Evolutionary conservation across 345 rosid genomes (phyloP).

Genomic region (Cardamine resedifolia): DNA sequence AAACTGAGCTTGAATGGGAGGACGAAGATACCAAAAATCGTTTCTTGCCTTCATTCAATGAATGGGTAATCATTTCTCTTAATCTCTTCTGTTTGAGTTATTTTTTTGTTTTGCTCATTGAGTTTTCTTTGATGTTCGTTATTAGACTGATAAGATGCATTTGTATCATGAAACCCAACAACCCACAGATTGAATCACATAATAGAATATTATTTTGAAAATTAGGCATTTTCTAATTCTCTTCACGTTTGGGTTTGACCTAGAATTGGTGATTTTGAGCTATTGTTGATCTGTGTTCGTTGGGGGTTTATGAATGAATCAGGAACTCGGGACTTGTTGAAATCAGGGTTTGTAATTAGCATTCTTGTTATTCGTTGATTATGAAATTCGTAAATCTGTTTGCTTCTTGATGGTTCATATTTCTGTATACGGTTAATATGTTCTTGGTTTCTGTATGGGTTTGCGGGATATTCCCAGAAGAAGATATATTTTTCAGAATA

Average conservation of each 20-base stretch:
- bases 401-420: no score
- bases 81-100: neutral
- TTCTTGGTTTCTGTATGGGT: no score
- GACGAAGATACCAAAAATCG: neutral
- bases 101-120: neutral
- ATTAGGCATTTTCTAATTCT: no score
- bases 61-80: neutral
- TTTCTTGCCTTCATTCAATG: neutral
- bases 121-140: neutral
- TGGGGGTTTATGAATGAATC: neutral
- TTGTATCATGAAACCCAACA: no score
- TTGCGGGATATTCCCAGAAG: no score
- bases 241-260: no score
- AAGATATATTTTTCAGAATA: no score
- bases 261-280: neutral
- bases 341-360: neutral
- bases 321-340: neutral
- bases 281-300: neutral
- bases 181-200: no score
- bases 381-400: neutral
- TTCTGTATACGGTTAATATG: no score
- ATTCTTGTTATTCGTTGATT: neutral
- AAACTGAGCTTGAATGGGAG: neutral
- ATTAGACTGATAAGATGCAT: neutral
- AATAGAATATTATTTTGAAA: no score